A percentile compares a stretch with the other conserved stretches of the same genome.
phyloP scores from a whole-genome alignment of 2,329 filamentous ascomycete species.

The Corinectria fuckeliana region DNA sequence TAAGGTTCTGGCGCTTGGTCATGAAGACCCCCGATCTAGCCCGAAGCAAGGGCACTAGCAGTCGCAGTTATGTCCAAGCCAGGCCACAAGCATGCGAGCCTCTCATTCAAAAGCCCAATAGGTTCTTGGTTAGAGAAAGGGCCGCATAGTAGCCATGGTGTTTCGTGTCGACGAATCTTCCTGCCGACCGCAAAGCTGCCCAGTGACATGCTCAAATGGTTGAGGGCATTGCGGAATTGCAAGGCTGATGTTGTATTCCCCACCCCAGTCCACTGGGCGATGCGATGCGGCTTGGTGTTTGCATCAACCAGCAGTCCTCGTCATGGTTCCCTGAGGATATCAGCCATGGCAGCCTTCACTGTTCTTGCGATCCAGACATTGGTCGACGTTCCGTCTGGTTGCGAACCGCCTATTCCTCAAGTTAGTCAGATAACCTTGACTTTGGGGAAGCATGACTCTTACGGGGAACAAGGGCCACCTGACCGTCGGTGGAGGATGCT shows the following conservation, averaged over 20 bases:
- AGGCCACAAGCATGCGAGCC: background rate
- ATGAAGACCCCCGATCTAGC: no score
- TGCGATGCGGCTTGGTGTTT: background rate
- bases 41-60: background rate
- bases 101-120: background rate
- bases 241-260: background rate
- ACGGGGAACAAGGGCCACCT: slow-evolving; percentile 21
- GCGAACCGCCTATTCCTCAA: background rate
- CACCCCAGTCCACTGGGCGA: background rate
- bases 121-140: no score
- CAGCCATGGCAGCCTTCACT: slow-evolving; percentile 40
- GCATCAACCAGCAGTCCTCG: background rate
- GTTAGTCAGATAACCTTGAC: background rate
- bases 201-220: background rate
- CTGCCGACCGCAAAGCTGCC: background rate
- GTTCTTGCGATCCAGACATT: slow-evolving; percentile 43
- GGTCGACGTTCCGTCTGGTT: slow-evolving; percentile 25
- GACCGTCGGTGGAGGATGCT: slow-evolving; percentile 10
- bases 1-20: no score
- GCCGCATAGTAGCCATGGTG: background rate
- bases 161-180: background rate
- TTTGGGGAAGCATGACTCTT: background rate
- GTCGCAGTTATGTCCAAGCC: background rate
- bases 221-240: background rate
- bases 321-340: slow-evolving; percentile 31